These are phyloP conservation scores for Diplodia intermedia DNA, from an alignment of 2,329 filamentous ascomycete species.

Conservation along the genomic window DNA sequence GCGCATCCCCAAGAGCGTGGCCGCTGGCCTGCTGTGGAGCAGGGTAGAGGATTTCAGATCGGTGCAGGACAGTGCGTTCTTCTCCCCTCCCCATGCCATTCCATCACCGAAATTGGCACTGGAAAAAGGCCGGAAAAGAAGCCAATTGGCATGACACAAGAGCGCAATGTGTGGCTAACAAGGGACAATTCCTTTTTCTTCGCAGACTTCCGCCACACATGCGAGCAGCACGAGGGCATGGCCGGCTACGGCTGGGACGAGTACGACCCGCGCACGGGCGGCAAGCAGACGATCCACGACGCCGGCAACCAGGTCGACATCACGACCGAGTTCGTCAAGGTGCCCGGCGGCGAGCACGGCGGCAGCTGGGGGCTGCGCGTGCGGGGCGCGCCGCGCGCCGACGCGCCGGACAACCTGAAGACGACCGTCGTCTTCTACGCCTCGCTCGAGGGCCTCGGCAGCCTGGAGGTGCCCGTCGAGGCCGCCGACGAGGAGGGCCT, in stretches of 20 bases:
- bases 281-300: slow-evolving; percentile 89
- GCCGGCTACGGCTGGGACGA: slow-evolving; percentile 97
- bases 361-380: slow-evolving; percentile 93
- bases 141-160: neutral
- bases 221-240: slow-evolving; percentile 89
- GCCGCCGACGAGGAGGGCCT: slow-evolving; percentile 57
- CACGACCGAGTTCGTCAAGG: slow-evolving; percentile 91
- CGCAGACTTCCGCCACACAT: slow-evolving; percentile 86
- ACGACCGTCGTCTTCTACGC: slow-evolving; percentile 84
- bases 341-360: slow-evolving; percentile 82
- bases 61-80: slow-evolving; percentile 73
- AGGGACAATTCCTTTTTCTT: neutral
- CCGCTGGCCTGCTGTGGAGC: slow-evolving; percentile 86
- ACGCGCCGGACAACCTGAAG: slow-evolving; percentile 69
- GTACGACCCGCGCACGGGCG: slow-evolving; percentile 88
- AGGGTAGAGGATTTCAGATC: slow-evolving; percentile 79
- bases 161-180: neutral
- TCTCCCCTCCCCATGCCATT: slow-evolving; percentile 34
- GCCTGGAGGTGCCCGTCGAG: slow-evolving; percentile 61
- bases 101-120: neutral
- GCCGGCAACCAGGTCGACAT: slow-evolving; percentile 86
- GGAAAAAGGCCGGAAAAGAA: neutral
- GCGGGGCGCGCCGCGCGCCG: slow-evolving; percentile 77
- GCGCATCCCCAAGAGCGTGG: slow-evolving; percentile 79
- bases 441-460: slow-evolving; percentile 76